Evolutionary conservation across 257 asterid genomes (phyloP).

Genomic region (Linaria vulgaris): DNA sequence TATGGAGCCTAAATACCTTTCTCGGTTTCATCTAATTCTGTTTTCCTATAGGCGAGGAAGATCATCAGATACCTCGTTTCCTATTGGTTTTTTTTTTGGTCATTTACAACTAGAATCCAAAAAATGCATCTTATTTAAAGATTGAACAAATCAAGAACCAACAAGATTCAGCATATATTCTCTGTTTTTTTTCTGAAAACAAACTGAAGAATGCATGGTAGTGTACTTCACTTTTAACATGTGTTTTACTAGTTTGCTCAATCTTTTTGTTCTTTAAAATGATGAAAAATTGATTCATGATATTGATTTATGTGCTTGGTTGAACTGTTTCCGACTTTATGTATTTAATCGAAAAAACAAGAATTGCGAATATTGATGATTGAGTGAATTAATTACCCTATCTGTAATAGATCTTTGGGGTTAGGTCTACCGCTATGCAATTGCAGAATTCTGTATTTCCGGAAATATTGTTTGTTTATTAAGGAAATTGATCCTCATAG

Average conservation of each 20-base stretch:
- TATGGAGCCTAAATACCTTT: slow-evolving; percentile 10
- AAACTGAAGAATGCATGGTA: background rate
- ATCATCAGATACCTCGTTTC: slow-evolving; percentile 11
- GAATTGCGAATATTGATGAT: slow-evolving; percentile 2
- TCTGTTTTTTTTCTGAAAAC: background rate
- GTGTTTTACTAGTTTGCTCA: no score
- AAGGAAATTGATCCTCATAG: slow-evolving; percentile 15
- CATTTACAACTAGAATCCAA: slow-evolving; percentile 13
- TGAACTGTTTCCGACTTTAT: background rate
- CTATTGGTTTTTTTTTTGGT: slow-evolving; percentile 9
- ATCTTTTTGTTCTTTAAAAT: no score
- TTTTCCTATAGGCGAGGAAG: slow-evolving; percentile 11
- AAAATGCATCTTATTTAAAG: slow-evolving; percentile 15
- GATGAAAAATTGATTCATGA: no score
- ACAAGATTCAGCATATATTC: no score
- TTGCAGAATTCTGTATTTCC: slow-evolving; percentile 4
- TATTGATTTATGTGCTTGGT: background rate
- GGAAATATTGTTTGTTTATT: slow-evolving; percentile 1
- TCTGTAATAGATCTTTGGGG: background rate
- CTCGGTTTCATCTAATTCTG: background rate
- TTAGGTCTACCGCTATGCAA: background rate
- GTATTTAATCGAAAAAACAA: background rate
- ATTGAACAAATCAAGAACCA: no score
- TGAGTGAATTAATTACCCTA: background rate
- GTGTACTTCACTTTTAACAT: no score